Conservation (phyloP, 2,329 filamentous ascomycete species). For the Calonectria henricotiae region DNA sequence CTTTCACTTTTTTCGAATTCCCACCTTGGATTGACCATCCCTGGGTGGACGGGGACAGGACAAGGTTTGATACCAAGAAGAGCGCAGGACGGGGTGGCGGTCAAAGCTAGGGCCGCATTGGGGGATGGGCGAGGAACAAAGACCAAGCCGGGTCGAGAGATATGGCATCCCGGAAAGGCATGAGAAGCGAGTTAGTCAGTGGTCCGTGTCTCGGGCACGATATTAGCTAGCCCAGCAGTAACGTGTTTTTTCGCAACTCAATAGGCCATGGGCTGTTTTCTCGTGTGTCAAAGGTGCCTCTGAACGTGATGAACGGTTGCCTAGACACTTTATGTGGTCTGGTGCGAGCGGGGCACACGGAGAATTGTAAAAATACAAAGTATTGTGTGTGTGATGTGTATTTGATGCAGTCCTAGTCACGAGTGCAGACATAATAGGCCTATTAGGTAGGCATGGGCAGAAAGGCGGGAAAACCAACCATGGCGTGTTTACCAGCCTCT, state of each 20-base stretch:
- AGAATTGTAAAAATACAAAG: slow-evolving; percentile 10
- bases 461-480: not conserved
- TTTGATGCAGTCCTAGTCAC: slow-evolving; percentile 18
- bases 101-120: slow-evolving; percentile 29
- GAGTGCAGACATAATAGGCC: slow-evolving; percentile 9
- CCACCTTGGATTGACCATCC: slow-evolving; percentile 48
- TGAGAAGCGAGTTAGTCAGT: slow-evolving; percentile 39
- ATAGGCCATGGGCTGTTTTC: slow-evolving; percentile 51
- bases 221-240: slow-evolving; percentile 49
- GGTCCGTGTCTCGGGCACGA: slow-evolving; percentile 45
- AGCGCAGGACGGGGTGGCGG: slow-evolving; percentile 36
- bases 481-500: slow-evolving; percentile 18
- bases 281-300: slow-evolving; percentile 39
- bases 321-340: slow-evolving; percentile 20
- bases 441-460: slow-evolving; percentile 13
- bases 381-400: slow-evolving; percentile 22
- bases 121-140: slow-evolving; percentile 39
- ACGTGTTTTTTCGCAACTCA: slow-evolving; percentile 48
- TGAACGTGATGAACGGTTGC: slow-evolving; percentile 37
- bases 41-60: slow-evolving; percentile 47
- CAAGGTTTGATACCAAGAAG: slow-evolving; percentile 53
- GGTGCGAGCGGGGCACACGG: slow-evolving; percentile 5
- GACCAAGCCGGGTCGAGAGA: slow-evolving; percentile 39
- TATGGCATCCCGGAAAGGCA: slow-evolving; percentile 33
- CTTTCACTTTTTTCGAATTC: slow-evolving; percentile 25